Conservation (phyloP, 164 flowering plant species). For the Magnolia kwangsiensis region DNA sequence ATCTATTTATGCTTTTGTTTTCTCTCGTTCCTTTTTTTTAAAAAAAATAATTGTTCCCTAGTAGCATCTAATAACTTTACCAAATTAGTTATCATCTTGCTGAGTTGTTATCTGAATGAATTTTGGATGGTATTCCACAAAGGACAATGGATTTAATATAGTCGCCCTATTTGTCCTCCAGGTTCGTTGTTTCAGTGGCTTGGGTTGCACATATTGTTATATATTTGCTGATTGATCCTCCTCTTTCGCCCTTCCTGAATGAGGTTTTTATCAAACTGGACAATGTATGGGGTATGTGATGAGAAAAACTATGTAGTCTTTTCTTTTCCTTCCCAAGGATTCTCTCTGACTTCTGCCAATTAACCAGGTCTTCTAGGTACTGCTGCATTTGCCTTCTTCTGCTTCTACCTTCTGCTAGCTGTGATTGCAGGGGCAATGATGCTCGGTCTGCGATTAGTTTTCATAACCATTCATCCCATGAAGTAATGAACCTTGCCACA, state of each 20-base stretch:
- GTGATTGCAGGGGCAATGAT: slow-evolving; percentile 98
- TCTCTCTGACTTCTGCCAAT: slow-evolving; percentile 5
- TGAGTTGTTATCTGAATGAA: neutral
- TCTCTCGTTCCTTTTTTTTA: too few relatives aligned
- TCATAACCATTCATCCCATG: slow-evolving; percentile 98
- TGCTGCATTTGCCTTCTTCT: slow-evolving; percentile 96
- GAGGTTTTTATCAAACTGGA: slow-evolving; percentile 93
- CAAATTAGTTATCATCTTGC: neutral
- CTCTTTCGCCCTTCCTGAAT: slow-evolving; percentile 85
- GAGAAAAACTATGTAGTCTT: neutral
- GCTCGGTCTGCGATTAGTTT: slow-evolving; percentile 92
- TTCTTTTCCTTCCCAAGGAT: neutral
- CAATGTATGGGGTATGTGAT: slow-evolving; percentile 75
- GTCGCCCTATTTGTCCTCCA: slow-evolving; percentile 16
- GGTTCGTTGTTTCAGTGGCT: slow-evolving; percentile 92
- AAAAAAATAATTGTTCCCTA: too few relatives aligned
- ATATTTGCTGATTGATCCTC: slow-evolving; percentile 82
- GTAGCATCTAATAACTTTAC: too few relatives aligned
- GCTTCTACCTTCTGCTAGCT: slow-evolving; percentile 94
- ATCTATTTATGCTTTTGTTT: neutral
- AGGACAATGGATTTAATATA: neutral
- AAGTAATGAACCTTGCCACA: slow-evolving; percentile 46
- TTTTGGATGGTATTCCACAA: neutral
- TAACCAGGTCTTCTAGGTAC: slow-evolving; percentile 91
- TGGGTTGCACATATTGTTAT: slow-evolving; percentile 95